phyloP scores from a whole-genome alignment of 805 yeast genomes.

The Wickerhamomyces sydowiorum region DNA sequence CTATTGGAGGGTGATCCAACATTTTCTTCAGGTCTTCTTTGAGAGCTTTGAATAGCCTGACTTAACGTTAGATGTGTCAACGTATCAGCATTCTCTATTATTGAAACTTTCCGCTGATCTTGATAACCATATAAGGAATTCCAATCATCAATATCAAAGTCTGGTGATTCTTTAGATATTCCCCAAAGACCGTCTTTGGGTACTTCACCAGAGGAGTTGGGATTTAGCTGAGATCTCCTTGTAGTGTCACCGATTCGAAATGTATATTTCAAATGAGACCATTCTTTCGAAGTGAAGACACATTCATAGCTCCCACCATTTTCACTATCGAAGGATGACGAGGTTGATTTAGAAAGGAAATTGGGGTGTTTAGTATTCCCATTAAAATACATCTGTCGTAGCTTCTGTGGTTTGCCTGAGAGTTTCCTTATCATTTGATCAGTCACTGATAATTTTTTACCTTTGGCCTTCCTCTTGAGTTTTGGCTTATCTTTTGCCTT shows the following conservation, averaged over 20 bases:
- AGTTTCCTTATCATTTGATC: conserved; percentile 9
- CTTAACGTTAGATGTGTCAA: not conserved
- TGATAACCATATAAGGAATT: not conserved
- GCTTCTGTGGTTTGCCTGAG: conserved; percentile 11
- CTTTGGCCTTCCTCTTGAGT: not conserved
- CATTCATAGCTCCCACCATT: not conserved
- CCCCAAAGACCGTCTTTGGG: not conserved
- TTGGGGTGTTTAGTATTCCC: too few relatives aligned
- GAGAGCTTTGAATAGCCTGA: not conserved
- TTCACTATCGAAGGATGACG: not conserved
- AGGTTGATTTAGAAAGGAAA: too few relatives aligned
- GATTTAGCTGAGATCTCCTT: not conserved
- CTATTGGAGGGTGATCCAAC: not conserved
- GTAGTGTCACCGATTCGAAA: not conserved
- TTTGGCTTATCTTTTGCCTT: not conserved
- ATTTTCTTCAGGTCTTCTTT: not conserved
- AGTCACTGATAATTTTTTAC: not conserved
- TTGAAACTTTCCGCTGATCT: not conserved
- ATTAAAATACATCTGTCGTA: not conserved
- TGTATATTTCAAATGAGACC: not conserved
- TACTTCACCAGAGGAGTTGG: not conserved
- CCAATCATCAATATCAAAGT: not conserved
- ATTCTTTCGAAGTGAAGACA: not conserved
- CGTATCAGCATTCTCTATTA: not conserved
- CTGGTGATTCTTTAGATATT: not conserved